Base-by-base conservation (phyloP, 306 rosid species). In the Gynostemma pentaphyllum region DNA sequence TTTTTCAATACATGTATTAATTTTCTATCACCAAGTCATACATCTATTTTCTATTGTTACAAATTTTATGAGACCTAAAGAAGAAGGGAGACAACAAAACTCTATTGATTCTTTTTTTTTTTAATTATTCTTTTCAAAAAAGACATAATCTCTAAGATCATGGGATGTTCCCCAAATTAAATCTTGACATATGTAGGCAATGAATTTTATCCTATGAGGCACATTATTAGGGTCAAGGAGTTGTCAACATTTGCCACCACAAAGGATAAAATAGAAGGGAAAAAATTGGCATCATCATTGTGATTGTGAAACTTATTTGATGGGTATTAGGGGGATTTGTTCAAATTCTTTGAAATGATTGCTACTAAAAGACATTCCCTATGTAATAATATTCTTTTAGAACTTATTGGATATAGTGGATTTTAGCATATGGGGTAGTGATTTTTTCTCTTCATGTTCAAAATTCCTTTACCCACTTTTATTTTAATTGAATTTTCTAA, bases 341-440 rank as follows among this genome's bases (percentile, higher is more conserved):
- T 55, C 60, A 30, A 28, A 55, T 55, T 55, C 62, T 55, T 29
- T 55, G 62, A 55, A 30, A 55, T 55, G 24, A 55, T 55, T 55
- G 62, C 62, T 29, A 55, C 62, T 36, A 55, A 55, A 55, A 55
- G 41, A 55, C 62, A 55, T 32, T 55, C 44, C 32, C 62, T 55
- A 3, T 30, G 62, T 32, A 55, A 55, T 55, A 32, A 55, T 55
- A 16, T 55, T 39, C 26, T 18, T 15, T 55, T 30, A 29, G 42
- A 18, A 54, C 41, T 7, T 54, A 28, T 45, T 54, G 15, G 27
- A 28, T 28, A 53, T 28, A 2, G 61, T 28, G 61, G 61, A 53
- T 14, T 53, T 53, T 12, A 54, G 62, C 41, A 54, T 54, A 54
- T 54, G 62, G 59, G 4, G 62, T 30, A n/a, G 23, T 54, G 41